Evolutionary conservation across 2,329 filamentous ascomycete genomes (phyloP).

Genomic region (Zasmidium citrigriseum): DNA sequence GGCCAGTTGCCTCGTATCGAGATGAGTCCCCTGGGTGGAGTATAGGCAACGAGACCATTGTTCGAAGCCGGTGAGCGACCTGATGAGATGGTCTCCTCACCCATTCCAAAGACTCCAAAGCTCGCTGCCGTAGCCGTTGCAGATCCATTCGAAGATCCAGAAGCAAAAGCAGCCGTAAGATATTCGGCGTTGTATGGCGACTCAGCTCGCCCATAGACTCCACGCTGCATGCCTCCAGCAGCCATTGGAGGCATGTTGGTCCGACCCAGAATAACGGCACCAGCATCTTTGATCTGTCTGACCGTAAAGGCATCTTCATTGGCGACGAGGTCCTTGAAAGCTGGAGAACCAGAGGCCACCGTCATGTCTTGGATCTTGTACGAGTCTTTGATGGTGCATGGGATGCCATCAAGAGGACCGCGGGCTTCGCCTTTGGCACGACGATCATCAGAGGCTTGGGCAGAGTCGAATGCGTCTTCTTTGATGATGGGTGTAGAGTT

Average conservation of each 20-base stretch:
- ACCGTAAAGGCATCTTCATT: constrained; percentile 55
- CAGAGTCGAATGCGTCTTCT: constrained; percentile 44
- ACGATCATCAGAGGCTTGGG: constrained; percentile 47
- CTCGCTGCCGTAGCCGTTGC: constrained; percentile 51
- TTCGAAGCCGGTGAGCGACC: constrained; percentile 58
- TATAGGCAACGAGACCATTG: constrained; percentile 56
- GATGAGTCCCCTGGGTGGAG: constrained; percentile 53
- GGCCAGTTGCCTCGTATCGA: constrained; percentile 51
- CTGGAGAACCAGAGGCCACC: constrained; percentile 54
- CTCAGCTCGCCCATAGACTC: constrained; percentile 56
- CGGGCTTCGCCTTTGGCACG: constrained; percentile 38
- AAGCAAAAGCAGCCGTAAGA: constrained; percentile 54
- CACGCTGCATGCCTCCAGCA: constrained; percentile 58
- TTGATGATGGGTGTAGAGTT: constrained; percentile 52
- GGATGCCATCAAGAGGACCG: constrained; percentile 54
- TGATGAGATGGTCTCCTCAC: constrained; percentile 55
- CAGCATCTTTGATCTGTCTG: constrained; percentile 46
- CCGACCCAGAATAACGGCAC: constrained; percentile 53
- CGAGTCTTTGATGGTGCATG: constrained; percentile 58
- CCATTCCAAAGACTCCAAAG: constrained; percentile 54
- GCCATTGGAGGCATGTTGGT: constrained; percentile 63
- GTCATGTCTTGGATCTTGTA: constrained; percentile 55
- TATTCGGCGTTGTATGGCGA: constrained; percentile 56
- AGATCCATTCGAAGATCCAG: constrained; percentile 58
- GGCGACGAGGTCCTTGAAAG: constrained; percentile 51